Evolutionary conservation across 805 yeast species (phyloP), one percentile per base, ranked within the genome.

Genomic region (Pichia insulana): DNA sequence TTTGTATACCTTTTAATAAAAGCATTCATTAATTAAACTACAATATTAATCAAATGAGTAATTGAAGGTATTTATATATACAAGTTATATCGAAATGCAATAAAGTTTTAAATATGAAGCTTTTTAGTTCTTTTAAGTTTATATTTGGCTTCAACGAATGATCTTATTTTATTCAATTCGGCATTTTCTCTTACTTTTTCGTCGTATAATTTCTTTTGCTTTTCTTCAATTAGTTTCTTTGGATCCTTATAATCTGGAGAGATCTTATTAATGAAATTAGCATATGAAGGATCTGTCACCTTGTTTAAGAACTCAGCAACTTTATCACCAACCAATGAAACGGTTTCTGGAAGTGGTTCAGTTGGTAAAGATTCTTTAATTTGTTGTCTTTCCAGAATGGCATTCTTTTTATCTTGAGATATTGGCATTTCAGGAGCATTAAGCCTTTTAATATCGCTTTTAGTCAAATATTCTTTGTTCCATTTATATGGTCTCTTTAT

Each of bases 361-460:
- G 52, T 62, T 51, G 72, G 61, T 36, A 61, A 62, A 25, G 71
- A 62, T 16, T 65, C 65, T 50, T 76, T 76, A 49, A 69, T 56
- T 41, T 59, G 56, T 36, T 59, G 56, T 59, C 71, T 70, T 62
- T 80, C 85, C 28, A 72, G 70, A 56, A 76, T 65, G 63, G 71
- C 74, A 10, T 78, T 77, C 64, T 72, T 72, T 68, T 79, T 82
- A 30, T 70, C 70, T 36, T 70, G 76, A 11, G 84, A 69, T 47
- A 76, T 62, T 37, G 95, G 96, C 92, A 86, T 86, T 47, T 69
- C 64, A 41, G 95, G 94, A 15, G 85, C 77, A 15, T 69, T 69
- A 54, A 82, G 66, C 50, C 69, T 74, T 52, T 76, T 73, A 34
- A 81, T 72, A 53, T 84, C 88, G 31, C 70, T 62, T 48, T 72